A percentile compares a stretch with the other conserved stretches of the same genome.
Conservation (phyloP, 371 early-diverging fungal genomes). For the Mucor lusitanicus region DNA sequence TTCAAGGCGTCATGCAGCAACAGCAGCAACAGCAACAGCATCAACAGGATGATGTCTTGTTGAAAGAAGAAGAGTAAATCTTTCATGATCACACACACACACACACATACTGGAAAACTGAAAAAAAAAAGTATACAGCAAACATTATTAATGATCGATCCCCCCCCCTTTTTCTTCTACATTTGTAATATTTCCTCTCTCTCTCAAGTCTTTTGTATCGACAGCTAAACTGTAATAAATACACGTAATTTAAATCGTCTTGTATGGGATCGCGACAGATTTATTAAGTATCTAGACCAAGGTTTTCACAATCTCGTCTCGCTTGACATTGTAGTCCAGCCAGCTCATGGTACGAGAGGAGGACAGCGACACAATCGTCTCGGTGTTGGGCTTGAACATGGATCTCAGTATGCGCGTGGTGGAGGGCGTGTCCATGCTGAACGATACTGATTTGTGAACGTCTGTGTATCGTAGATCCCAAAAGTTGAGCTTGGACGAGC, state of each 20-base stretch:
- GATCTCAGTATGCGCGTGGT: slow-evolving; percentile 19
- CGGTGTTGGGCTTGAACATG: slow-evolving; percentile 28
- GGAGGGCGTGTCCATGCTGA: slow-evolving; percentile 16
- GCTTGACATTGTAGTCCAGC: slow-evolving; percentile 38
- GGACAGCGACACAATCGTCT: slow-evolving; percentile 26
- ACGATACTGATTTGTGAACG: slow-evolving; percentile 26
- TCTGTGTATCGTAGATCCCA: slow-evolving; percentile 43
- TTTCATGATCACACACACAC: neutral
- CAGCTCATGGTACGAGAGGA: slow-evolving; percentile 30
- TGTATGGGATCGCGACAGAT: neutral
- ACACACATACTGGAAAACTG: neutral
- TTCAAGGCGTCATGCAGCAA: slow-evolving; percentile 39
- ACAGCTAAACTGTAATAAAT: neutral
- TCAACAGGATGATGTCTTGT: slow-evolving; percentile 30
- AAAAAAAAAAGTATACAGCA: slow-evolving; percentile 9
- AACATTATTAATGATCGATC: neutral
- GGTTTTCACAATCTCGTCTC: slow-evolving; percentile 19
- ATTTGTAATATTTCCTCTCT: slow-evolving; percentile 7
- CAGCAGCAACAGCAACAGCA: neutral
- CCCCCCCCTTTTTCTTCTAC: neutral
- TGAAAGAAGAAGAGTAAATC: slow-evolving; percentile 38
- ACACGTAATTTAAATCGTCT: neutral
- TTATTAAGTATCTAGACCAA: slow-evolving; percentile 14
- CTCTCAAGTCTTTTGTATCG: neutral
- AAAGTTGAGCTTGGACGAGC: slow-evolving; percentile 32